Percentiles rank a stretch among this genome's conserved stretches.
Conservation (phyloP, 2,329 filamentous ascomycete genomes). For the Cyclaneusma minus region DNA sequence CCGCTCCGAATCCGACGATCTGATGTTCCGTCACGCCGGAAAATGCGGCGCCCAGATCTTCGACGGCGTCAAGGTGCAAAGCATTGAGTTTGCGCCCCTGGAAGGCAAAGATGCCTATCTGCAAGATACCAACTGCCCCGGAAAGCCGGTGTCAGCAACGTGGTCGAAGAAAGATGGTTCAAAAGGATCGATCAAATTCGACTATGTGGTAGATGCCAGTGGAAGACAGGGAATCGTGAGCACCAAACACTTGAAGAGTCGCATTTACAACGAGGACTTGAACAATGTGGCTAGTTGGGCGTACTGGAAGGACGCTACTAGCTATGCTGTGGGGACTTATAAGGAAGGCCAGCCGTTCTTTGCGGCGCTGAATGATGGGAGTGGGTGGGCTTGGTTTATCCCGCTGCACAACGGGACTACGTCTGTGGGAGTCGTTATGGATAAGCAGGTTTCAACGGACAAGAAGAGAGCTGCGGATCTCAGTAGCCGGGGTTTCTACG, state of each 20-base stretch:
- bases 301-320: conserved; percentile 25
- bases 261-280: conserved; percentile 27
- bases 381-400: conserved; percentile 34
- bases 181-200: conserved; percentile 24
- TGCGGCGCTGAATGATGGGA: conserved; percentile 27
- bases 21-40: conserved; percentile 27
- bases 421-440: conserved; percentile 27
- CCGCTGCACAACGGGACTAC: conserved; percentile 29
- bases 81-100: conserved; percentile 17
- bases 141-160: conserved; percentile 20
- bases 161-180: conserved; percentile 20
- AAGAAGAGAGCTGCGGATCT: conserved; percentile 21
- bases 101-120: background rate
- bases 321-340: conserved; percentile 20
- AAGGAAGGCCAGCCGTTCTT: conserved; percentile 25
- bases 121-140: conserved; percentile 7
- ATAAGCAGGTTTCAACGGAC: conserved; percentile 20
- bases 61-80: conserved; percentile 22
- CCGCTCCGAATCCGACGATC: conserved; percentile 28
- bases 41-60: conserved; percentile 24
- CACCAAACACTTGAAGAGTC: conserved; percentile 33
- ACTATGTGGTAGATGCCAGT: conserved; percentile 32
- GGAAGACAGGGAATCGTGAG: conserved; percentile 28
- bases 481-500: conserved; percentile 24
- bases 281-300: conserved; percentile 34